These are phyloP conservation scores for Agaricus subrufescens DNA, from an alignment of 768 basidiomycete species.

Conservation along the genomic window DNA sequence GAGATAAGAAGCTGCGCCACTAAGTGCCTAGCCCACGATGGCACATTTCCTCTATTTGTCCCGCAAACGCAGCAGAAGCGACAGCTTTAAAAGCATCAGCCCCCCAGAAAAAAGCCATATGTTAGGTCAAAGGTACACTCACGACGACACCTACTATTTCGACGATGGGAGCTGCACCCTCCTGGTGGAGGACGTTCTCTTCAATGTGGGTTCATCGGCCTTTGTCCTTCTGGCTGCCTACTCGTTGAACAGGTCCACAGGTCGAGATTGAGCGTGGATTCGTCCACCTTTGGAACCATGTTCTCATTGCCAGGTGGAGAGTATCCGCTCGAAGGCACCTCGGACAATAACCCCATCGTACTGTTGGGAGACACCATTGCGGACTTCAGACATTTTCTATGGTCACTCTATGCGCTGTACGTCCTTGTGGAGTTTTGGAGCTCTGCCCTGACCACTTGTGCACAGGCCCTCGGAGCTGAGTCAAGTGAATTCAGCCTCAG, in stretches of 20 bases:
- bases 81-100: conserved; percentile 3
- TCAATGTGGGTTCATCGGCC: conserved; percentile 44
- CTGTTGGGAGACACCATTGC: conserved; percentile 56
- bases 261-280: conserved; percentile 52
- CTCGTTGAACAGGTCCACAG: conserved; percentile 1
- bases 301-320: conserved; percentile 64
- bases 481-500: conserved; percentile 38
- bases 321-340: conserved; percentile 46
- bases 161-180: conserved; percentile 67
- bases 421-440: conserved; percentile 29
- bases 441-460: not conserved
- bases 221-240: not conserved
- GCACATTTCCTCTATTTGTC: not conserved
- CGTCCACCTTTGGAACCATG: conserved; percentile 60
- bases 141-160: conserved; percentile 59
- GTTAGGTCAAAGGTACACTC: conserved; percentile 12
- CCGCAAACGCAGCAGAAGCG: conserved; percentile 6
- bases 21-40: not conserved
- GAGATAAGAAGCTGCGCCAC: not conserved
- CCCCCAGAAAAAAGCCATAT: conserved; percentile 5
- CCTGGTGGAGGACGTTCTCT: conserved; percentile 57
- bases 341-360: conserved; percentile 61
- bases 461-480: conserved; percentile 59
- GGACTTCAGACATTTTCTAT: conserved; percentile 72
- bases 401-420: conserved; percentile 75